Conservation (phyloP, 495 filamentous ascomycete genomes). For the Aspergillus ostianus region DNA sequence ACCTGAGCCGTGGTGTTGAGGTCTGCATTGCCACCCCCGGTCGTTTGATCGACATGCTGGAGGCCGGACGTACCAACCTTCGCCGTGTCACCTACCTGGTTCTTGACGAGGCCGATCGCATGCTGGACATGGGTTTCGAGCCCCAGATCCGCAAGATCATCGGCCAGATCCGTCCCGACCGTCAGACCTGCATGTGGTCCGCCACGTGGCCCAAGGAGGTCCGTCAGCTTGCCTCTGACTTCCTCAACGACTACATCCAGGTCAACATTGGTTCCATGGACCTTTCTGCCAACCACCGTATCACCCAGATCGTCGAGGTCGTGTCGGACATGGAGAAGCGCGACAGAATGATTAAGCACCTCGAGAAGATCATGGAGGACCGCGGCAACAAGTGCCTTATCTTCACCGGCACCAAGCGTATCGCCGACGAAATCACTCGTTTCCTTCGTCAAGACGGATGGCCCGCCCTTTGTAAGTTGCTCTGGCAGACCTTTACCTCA, state of each 20-base stretch:
- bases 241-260: constrained; percentile 94
- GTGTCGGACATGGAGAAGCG: constrained; percentile 96
- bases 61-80: constrained; percentile 95
- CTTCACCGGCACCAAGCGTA: constrained; percentile 97
- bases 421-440: constrained; percentile 96
- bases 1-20: constrained; percentile 89
- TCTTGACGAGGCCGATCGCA: constrained; percentile 98
- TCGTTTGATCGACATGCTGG: constrained; percentile 97
- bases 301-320: constrained; percentile 95
- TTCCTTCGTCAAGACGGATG: constrained; percentile 99
- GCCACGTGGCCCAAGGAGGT: constrained; percentile 99
- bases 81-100: constrained; percentile 97
- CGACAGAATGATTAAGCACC: constrained; percentile 93
- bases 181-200: constrained; percentile 99
- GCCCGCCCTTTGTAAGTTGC: constrained; percentile 88
- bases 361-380: constrained; percentile 97
- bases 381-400: constrained; percentile 90
- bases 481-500: constrained; percentile 41
- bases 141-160: constrained; percentile 99
- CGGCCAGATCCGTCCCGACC: constrained; percentile 93
- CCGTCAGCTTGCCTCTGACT: constrained; percentile 90
- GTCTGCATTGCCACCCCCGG: constrained; percentile 98
- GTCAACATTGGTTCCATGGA: constrained; percentile 99
- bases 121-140: constrained; percentile 99
- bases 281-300: constrained; percentile 95